phyloP scores from a whole-genome alignment of 257 asterid species.

The Coffea canephora region DNA sequence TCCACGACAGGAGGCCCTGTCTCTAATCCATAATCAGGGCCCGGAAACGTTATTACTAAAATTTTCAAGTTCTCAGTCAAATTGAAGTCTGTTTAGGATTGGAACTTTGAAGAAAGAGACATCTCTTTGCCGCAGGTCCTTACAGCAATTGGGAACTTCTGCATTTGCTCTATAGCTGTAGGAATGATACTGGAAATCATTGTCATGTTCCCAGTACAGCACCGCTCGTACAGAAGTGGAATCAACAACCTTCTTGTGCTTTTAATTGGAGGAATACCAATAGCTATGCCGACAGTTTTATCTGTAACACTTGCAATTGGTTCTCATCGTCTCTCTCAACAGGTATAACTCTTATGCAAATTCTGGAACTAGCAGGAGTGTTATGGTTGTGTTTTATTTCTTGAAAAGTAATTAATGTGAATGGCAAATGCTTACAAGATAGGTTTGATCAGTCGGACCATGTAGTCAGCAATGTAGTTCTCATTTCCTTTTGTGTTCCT shows the following conservation, averaged over 20 bases:
- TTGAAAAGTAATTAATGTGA: not conserved
- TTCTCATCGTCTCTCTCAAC: slow-evolving; percentile 31
- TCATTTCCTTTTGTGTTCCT: not conserved
- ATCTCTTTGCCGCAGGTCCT: slow-evolving; percentile 25
- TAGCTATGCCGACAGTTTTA: slow-evolving; percentile 31
- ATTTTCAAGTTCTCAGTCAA: not conserved
- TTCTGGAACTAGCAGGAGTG: not conserved
- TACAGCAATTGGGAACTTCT: slow-evolving; percentile 31
- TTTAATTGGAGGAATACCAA: slow-evolving; percentile 33
- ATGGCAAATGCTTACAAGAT: not conserved
- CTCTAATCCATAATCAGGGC: not conserved
- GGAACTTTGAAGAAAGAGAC: not conserved
- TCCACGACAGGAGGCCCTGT: not conserved
- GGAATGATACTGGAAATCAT: slow-evolving; percentile 32
- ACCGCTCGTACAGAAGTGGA: slow-evolving; percentile 25
- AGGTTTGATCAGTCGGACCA: not conserved
- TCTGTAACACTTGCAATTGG: slow-evolving; percentile 34
- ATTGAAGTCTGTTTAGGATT: not conserved
- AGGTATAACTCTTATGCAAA: slow-evolving; percentile 14
- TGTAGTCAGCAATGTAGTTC: not conserved
- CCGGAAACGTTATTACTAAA: not conserved
- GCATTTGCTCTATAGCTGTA: slow-evolving; percentile 33
- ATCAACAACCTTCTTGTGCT: slow-evolving; percentile 32
- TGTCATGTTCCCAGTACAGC: slow-evolving; percentile 29
- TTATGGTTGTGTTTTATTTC: not conserved